These are phyloP conservation scores for Madurella mycetomatis DNA, from an alignment of 2,329 filamentous ascomycete species.

Conservation along the genomic window DNA sequence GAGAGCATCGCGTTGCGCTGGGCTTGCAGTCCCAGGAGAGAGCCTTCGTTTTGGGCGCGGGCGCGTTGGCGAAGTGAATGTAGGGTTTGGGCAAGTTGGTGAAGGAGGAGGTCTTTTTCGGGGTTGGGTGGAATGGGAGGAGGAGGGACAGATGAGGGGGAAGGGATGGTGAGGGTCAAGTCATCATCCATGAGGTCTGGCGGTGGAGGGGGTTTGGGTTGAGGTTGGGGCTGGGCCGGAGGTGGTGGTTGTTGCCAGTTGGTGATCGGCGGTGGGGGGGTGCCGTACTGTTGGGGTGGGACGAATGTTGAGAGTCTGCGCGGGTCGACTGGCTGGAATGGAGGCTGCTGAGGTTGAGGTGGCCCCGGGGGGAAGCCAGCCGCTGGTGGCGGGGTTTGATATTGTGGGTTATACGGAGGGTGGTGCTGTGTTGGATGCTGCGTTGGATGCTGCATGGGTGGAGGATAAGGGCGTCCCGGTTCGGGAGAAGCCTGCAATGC, in stretches of 20 bases:
- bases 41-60: constrained; percentile 67
- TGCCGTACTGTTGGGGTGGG: constrained; percentile 16
- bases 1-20: constrained; percentile 73
- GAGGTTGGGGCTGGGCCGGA: constrained; percentile 22
- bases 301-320: constrained; percentile 12
- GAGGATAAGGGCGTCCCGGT: constrained; percentile 13
- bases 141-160: constrained; percentile 52
- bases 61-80: constrained; percentile 64
- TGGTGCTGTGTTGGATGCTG: constrained; percentile 2
- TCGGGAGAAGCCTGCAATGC: constrained; percentile 6
- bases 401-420: constrained; percentile 22
- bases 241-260: constrained; percentile 25
- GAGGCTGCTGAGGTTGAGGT: constrained; percentile 17
- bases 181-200: constrained; percentile 57
- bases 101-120: constrained; percentile 83
- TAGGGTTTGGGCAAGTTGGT: constrained; percentile 68
- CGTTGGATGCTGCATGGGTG: constrained; percentile 8
- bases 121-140: constrained; percentile 94
- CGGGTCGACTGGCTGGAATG: constrained; percentile 17
- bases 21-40: constrained; percentile 68
- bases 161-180: constrained; percentile 47
- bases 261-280: constrained; percentile 26
- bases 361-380: constrained; percentile 16
- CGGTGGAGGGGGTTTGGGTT: constrained; percentile 40
- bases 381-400: constrained; percentile 25